A percentile compares a stretch with the other conserved stretches of the same genome.
Evolutionary conservation across 176 grass and related monocot genomes (phyloP).

Genomic region (Raddia distichophylla): DNA sequence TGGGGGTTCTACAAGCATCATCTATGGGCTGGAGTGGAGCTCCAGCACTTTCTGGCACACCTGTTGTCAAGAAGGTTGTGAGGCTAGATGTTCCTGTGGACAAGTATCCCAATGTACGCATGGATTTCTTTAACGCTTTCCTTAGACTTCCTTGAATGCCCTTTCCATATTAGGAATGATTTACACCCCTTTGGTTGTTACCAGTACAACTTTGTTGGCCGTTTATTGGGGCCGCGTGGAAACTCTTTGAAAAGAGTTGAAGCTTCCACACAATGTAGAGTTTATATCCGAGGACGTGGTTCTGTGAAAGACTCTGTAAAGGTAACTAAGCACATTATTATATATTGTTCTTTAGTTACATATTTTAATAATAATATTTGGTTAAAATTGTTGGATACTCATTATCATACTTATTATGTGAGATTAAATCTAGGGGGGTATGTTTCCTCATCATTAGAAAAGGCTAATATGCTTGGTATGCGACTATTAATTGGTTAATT

Average conservation of each 20-base stretch:
- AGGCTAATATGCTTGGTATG: constrained; percentile 16
- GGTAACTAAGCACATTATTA: constrained; percentile 52
- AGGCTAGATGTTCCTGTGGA: constrained; percentile 93
- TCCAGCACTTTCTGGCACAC: constrained; percentile 57
- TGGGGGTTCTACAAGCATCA: constrained; percentile 64
- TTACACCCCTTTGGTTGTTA: constrained; percentile 37
- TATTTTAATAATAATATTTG: constrained; percentile 10
- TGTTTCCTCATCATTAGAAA: constrained; percentile 6
- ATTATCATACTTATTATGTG: constrained; percentile 7
- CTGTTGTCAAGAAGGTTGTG: constrained; percentile 88
- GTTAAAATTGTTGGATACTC: constrained; percentile 13
- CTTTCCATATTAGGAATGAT: constrained; percentile 33
- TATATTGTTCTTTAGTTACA: constrained; percentile 3
- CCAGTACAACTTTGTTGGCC: constrained; percentile 98
- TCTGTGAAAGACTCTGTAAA: constrained; percentile 97
- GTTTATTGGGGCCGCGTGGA: constrained; percentile 87
- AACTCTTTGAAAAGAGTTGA: constrained; percentile 99
- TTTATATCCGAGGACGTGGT: constrained; percentile 92
- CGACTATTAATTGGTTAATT: constrained; percentile 14
- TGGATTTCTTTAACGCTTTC: constrained; percentile 34
- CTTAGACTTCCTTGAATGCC: constrained; percentile 25
- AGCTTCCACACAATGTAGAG: constrained; percentile 91
- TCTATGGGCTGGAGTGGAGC: constrained; percentile 70
- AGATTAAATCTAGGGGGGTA: constrained; percentile 2
- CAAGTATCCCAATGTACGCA: constrained; percentile 84